Percentiles rank a stretch among this genome's conserved stretches.
phyloP scores from a whole-genome alignment of 495 filamentous ascomycete genomes.

The Friedmanniomyces endolithicus region DNA sequence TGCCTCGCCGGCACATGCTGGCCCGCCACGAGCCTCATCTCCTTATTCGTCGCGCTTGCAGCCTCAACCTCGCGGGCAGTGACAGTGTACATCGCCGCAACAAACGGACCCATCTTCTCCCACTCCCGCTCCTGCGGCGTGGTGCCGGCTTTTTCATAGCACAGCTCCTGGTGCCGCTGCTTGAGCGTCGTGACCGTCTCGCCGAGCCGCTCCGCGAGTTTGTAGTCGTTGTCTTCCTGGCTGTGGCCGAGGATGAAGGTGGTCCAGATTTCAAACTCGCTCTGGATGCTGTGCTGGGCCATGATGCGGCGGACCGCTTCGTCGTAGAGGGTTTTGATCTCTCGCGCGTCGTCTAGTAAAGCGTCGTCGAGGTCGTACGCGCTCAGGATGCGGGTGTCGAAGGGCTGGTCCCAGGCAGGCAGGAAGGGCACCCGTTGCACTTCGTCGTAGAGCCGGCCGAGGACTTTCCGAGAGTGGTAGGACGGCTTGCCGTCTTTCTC shows the following conservation, averaged over 20 bases:
- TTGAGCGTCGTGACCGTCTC: conserved; percentile 49
- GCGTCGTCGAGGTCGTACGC: conserved; percentile 43
- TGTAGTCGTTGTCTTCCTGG: conserved; percentile 58
- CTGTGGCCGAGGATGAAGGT: conserved; percentile 68
- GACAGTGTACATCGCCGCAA: conserved; percentile 76
- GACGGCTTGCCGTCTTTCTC: conserved; percentile 43
- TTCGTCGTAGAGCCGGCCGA: conserved; percentile 74
- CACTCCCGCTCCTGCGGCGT: conserved; percentile 34
- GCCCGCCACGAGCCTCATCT: conserved; percentile 27
- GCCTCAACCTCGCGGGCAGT: conserved; percentile 56
- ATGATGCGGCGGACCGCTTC: conserved; percentile 62
- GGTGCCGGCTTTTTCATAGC: conserved; percentile 48
- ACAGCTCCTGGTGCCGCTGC: conserved; percentile 51
- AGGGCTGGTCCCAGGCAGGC: conserved; percentile 54
- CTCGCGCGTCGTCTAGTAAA: conserved; percentile 44
- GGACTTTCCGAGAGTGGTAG: conserved; percentile 57
- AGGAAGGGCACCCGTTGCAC: conserved; percentile 56
- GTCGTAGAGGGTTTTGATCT: conserved; percentile 69
- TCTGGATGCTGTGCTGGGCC: conserved; percentile 72
- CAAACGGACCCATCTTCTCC: conserved; percentile 50
- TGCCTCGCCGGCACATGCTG: conserved; percentile 27
- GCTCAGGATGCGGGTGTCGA: conserved; percentile 65
- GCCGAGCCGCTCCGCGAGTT: conserved; percentile 71
- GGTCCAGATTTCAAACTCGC: conserved; percentile 86
- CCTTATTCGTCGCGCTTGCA: conserved; percentile 37